Evolutionary conservation across 331 rosid genomes (phyloP), one percentile per base, ranked within the genome.

Genomic region (Prunus yedoensis): DNA sequence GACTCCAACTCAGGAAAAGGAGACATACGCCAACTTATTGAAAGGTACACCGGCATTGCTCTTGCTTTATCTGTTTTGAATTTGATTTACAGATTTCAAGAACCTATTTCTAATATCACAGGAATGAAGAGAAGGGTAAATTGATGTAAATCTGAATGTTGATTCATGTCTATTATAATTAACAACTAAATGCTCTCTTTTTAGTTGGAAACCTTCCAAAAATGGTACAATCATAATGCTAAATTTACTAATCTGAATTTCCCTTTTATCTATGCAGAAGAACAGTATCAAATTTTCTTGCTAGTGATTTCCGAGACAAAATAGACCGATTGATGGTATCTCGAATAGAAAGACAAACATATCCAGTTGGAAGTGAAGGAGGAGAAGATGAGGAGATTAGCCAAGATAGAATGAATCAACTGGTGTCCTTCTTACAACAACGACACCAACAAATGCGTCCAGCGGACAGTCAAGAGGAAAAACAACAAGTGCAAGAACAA

Each of bases 251-350:
- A 67, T 70, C 49, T 73, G 75, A 81, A 56, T 61, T 71, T 49
- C 16, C 30, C 65, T 69, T 53, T 46, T 32, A 46, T 71, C 71
- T 66, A 61, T 84, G 62, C 92, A 94, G 98, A 70, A 83, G 80
- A 77, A 89, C 96, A 32, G 98, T 94, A 66, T 91, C 98, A 32
- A 88, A 51, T 78, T 87, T 86, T 84, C 95, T 91, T 65, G 66
- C 89, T 1, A 82, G 98, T 64, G 96, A 84, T 46, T 87, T 91
- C 68, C 78, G 91, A n/a, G 92, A 82, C 45, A 86, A 57, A 78
- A 90, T 94, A 82, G 92, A 94, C 52, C 82, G 88, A 82, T 78
- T 94, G 84, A 89, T 94, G 93, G 79, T 57, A 58, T 77, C 85
- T 61, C 97, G 84, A 35, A 49, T 82, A 61, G 95, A 84, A 76